A percentile compares a stretch with the other conserved stretches of the same genome.
These are phyloP conservation scores for Pythium chondricola DNA, from an alignment of 352 stramenopile species.

Conservation along the genomic window DNA sequence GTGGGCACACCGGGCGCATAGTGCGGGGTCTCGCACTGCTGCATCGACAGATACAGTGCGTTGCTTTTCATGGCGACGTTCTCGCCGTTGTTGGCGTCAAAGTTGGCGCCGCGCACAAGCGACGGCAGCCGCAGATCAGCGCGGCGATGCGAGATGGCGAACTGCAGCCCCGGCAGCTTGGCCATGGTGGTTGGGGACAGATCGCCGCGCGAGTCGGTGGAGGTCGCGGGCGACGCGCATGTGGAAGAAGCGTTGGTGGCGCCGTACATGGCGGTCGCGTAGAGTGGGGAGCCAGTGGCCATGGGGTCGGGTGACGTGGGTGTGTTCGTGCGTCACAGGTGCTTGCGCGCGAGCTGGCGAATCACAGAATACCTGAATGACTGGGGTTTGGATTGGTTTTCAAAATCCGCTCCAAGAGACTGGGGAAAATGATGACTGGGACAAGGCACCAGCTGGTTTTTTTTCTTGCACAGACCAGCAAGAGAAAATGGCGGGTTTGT, in stretches of 20 bases:
- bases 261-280: slow-evolving; percentile 13
- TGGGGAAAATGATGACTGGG: slow-evolving; percentile 3
- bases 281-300: slow-evolving; percentile 6
- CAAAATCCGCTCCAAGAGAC: too few relatives aligned
- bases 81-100: slow-evolving; percentile 11
- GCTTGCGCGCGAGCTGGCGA: not conserved
- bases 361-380: not conserved
- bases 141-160: slow-evolving; percentile 50
- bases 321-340: too few relatives aligned
- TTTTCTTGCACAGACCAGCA: too few relatives aligned
- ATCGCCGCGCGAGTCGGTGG: slow-evolving; percentile 15
- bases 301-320: not conserved
- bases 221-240: slow-evolving; percentile 14
- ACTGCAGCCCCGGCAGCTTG: slow-evolving; percentile 60
- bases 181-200: slow-evolving; percentile 32
- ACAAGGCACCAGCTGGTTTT: slow-evolving; percentile 12
- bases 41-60: slow-evolving; percentile 25
- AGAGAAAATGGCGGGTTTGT: too few relatives aligned
- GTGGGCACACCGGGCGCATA: slow-evolving; percentile 18
- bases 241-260: slow-evolving; percentile 1
- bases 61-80: slow-evolving; percentile 3
- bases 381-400: too few relatives aligned
- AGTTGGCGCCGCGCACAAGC: slow-evolving; percentile 15
- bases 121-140: slow-evolving; percentile 44
- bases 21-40: slow-evolving; percentile 29